Base-by-base conservation (phyloP, 768 basidiomycete genomes). In the Podaxis sp. region DNA sequence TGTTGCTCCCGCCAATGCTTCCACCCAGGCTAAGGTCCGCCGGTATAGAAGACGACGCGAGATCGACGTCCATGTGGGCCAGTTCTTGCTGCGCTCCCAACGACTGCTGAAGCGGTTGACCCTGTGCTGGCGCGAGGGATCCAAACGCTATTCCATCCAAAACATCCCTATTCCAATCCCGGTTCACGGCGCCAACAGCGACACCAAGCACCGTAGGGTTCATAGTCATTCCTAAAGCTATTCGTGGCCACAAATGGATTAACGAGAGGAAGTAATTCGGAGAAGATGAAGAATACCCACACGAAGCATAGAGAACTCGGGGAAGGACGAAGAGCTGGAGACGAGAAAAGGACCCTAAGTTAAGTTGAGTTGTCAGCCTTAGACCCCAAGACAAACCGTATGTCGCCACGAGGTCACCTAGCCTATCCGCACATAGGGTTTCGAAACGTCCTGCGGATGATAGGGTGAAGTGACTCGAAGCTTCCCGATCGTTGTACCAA, bases 401-500 rank as follows among this genome's bases (percentile, higher is more conserved):
- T 48, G 46, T 58, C 44, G 24, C 17, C 44, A 46, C 28, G 57
- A 48, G 57, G 48, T 49, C 19, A 51, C 6, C 44, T 26, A 17
- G 42, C 15, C 17, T 28, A 17, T 33, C 30, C 57, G 26, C 8
- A 36, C 28, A 49, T 22, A 15, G 57, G 46, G 36, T 59, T 59
- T 49, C n/a, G 24, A 49, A 36, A 46, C 46, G 48, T 51, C 57
- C 57, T 59, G 33, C 28, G 57, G 15, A 12, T 48, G 9, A 17
- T 33, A 33, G 28, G 22, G 17, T 46, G 44, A 33, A 19, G 17
- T 46, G 44, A 19, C 24, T 12, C 22, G 39, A 57, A 15, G 56
- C 40, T 44, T 22, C 24, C 13, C 56, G 56, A 57, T 57, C 56
- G 42, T 57, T 57, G 56, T 15, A 22, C 44, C 56, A 57, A 24